Percentiles rank a stretch among this genome's conserved stretches.
These are phyloP conservation scores for Xylaria digitata DNA, from an alignment of 2,329 filamentous ascomycete species.

Conservation along the genomic window DNA sequence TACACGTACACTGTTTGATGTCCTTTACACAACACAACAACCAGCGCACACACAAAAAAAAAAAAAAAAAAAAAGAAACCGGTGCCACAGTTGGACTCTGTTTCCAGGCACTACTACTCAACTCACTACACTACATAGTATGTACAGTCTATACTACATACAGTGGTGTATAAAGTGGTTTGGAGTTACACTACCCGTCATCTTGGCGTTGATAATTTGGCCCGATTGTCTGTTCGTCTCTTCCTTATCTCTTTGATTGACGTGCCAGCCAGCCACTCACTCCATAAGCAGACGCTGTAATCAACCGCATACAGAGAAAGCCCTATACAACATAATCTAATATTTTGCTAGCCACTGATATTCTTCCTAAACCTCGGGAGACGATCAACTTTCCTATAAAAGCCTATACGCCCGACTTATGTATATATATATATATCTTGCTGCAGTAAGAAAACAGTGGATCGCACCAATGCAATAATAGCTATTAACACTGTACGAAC, in stretches of 20 bases:
- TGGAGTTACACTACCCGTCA: not conserved
- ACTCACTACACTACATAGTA: not conserved
- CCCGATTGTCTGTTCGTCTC: slow-evolving; percentile 13
- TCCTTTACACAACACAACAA: not conserved
- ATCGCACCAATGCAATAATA: not conserved
- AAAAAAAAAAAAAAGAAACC: not conserved
- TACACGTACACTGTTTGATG: not conserved
- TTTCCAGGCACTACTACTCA: not conserved
- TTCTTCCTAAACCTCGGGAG: slow-evolving; percentile 1
- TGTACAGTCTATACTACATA: not conserved
- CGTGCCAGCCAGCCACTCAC: not conserved
- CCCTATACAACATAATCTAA: not conserved
- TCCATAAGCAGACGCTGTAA: not conserved
- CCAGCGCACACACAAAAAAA: not conserved
- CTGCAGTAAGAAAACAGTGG: slow-evolving; percentile 24
- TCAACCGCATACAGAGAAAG: not conserved
- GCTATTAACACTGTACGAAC: slow-evolving; percentile 31
- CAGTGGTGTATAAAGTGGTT: not conserved
- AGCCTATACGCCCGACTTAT: not conserved
- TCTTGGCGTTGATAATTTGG: slow-evolving; percentile 22
- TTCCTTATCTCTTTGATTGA: not conserved
- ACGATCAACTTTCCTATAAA: not conserved
- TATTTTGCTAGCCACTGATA: not conserved
- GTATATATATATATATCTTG: not conserved
- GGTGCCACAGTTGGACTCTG: not conserved